A percentile compares a stretch with the other conserved stretches of the same genome.
phyloP scores from a whole-genome alignment of 208 protist genomes.

The Leishmania tarentolae region DNA sequence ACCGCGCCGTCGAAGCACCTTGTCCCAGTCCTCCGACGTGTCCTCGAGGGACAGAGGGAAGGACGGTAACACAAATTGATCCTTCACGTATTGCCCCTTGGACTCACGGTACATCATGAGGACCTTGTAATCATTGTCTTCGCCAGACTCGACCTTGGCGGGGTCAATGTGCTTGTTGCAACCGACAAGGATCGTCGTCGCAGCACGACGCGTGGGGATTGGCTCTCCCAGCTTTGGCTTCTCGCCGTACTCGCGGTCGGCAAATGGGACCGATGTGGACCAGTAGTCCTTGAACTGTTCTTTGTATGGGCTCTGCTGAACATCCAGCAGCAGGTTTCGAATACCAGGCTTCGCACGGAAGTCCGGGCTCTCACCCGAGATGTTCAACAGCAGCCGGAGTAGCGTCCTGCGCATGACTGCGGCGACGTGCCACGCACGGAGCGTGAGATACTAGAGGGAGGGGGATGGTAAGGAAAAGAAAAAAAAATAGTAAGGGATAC shows the following conservation, averaged over 20 bases:
- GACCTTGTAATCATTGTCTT: constrained; percentile 92
- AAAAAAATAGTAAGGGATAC: background rate
- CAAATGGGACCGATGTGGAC: constrained; percentile 82
- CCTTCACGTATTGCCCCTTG: constrained; percentile 69
- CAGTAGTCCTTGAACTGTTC: constrained; percentile 93
- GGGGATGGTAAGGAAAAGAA: background rate
- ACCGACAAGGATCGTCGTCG: constrained; percentile 71
- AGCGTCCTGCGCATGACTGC: constrained; percentile 47
- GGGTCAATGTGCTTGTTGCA: constrained; percentile 70
- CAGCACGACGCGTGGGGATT: constrained; percentile 73
- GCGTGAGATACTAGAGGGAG: background rate
- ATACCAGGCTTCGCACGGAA: constrained; percentile 81
- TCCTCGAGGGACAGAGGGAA: constrained; percentile 70
- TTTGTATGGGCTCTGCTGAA: constrained; percentile 86
- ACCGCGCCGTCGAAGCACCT: constrained; percentile 71
- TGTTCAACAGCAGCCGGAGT: constrained; percentile 54
- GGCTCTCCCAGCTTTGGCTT: constrained; percentile 85
- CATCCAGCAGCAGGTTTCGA: constrained; percentile 76
- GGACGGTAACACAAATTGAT: constrained; percentile 86
- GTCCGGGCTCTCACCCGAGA: constrained; percentile 78
- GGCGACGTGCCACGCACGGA: background rate
- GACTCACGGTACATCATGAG: constrained; percentile 85
- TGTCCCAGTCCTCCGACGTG: constrained; percentile 72
- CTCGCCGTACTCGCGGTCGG: constrained; percentile 82
- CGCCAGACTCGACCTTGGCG: constrained; percentile 58